A percentile compares a stretch with the other conserved stretches of the same genome.
phyloP scores from a whole-genome alignment of 164 flowering plant species.

The Dillenia turbinata region DNA sequence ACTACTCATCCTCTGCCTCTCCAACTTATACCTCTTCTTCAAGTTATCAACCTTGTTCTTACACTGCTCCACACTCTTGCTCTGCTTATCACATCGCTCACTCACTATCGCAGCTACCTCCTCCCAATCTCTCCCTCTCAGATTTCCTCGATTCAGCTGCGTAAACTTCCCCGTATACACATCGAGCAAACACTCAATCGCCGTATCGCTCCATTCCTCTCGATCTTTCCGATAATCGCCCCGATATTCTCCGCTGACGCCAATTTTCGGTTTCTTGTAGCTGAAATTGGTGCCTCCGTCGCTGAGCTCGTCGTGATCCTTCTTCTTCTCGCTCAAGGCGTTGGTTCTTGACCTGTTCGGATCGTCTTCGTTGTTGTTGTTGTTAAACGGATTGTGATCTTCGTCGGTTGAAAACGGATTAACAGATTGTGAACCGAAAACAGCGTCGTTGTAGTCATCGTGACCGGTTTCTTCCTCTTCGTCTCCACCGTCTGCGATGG shows the following conservation, averaged over 20 bases:
- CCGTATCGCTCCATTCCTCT: constrained; percentile 75
- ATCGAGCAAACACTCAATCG: constrained; percentile 58
- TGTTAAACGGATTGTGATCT: constrained; percentile 31
- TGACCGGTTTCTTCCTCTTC: constrained; percentile 25
- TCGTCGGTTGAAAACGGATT: constrained; percentile 29
- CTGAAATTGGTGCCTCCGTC: constrained; percentile 38
- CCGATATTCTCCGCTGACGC: constrained; percentile 24
- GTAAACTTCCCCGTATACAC: constrained; percentile 55
- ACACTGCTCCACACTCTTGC: constrained; percentile 57
- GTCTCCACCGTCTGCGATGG: constrained; percentile 10
- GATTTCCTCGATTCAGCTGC: constrained; percentile 61
- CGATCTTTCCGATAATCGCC: constrained; percentile 52
- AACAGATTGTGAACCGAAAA: constrained; percentile 29
- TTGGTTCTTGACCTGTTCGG: constrained; percentile 19
- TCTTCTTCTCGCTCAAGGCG: constrained; percentile 35
- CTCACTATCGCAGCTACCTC: constrained; percentile 63
- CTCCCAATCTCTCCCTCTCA: constrained; percentile 78
- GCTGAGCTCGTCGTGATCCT: constrained; percentile 51
- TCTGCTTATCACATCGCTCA: constrained; percentile 55
- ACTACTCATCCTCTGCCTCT: constrained; percentile 67
- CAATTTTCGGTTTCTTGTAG: constrained; percentile 27
- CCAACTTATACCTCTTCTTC: constrained; percentile 92
- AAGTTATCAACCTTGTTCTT: constrained; percentile 94
- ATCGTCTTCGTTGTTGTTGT: constrained; percentile 29
- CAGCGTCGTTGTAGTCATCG: constrained; percentile 27